Conservation (phyloP, 305 asterid genomes). For the Petunia hybrid region DNA sequence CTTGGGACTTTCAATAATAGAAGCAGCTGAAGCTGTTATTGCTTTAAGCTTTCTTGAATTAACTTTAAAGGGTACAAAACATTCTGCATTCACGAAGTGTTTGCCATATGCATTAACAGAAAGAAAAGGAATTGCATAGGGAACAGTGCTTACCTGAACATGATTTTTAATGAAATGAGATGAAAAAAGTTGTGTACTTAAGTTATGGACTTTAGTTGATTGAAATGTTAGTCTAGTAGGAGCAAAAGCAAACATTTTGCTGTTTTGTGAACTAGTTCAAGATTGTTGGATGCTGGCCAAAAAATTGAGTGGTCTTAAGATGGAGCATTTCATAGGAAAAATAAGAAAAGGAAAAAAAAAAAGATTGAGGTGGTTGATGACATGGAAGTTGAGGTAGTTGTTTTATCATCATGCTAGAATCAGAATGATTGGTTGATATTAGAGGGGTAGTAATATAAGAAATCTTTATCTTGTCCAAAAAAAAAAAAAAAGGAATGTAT, state of each 20-base stretch:
- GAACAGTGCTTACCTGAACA: constrained; percentile 55
- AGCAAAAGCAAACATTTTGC: constrained; percentile 65
- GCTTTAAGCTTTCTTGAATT: constrained; percentile 47
- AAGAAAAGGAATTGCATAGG: constrained; percentile 49
- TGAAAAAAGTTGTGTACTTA: constrained; percentile 36
- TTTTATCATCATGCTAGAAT: constrained; percentile 52
- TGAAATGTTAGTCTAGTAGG: constrained; percentile 53
- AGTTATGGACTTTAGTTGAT: constrained; percentile 44
- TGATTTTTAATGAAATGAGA: constrained; percentile 50
- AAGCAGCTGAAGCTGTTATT: constrained; percentile 49
- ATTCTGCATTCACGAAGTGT: too few relatives aligned
- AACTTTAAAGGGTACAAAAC: constrained; percentile 31
- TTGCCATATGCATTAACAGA: constrained; percentile 43
- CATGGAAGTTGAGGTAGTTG: constrained; percentile 26
- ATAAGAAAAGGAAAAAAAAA: not conserved
- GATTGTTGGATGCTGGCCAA: constrained; percentile 34
- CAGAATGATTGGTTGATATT: constrained; percentile 73
- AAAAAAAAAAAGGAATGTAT: not conserved
- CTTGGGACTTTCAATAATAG: constrained; percentile 50
- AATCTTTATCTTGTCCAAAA: constrained; percentile 32
- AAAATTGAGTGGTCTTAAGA: constrained; percentile 31
- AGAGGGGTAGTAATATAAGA: constrained; percentile 38
- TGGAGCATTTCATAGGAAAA: constrained; percentile 39
- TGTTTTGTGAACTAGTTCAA: constrained; percentile 31
- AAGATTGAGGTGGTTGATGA: constrained; percentile 42